These are phyloP conservation scores for Mycena galopus DNA, from an alignment of 768 basidiomycete genomes.

Conservation along the genomic window DNA sequence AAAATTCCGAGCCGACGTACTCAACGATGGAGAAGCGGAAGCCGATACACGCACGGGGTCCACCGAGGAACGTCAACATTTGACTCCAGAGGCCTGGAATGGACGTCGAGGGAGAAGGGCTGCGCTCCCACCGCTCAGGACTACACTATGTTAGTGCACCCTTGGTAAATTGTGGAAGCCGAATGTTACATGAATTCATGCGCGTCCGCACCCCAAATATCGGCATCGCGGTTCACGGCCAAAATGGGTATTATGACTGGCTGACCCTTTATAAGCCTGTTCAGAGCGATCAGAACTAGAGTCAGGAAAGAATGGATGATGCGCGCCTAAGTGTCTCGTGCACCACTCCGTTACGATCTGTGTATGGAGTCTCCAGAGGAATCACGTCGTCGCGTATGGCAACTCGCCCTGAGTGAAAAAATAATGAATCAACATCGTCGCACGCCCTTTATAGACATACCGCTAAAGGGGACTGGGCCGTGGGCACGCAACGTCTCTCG, in stretches of 20 bases:
- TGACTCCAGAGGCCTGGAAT: slow-evolving; percentile 18
- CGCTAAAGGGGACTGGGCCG: no score
- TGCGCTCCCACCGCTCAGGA: neutral
- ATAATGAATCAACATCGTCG: no score
- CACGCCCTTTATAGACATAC: no score
- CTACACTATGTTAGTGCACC: neutral
- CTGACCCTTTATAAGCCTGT: neutral
- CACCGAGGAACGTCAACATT: slow-evolving; percentile 15
- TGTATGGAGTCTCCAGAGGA: no score
- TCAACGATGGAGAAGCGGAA: slow-evolving; percentile 16
- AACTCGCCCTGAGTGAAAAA: no score
- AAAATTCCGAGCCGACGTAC: neutral
- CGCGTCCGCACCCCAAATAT: slow-evolving; percentile 12
- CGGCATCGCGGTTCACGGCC: neutral
- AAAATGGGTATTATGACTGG: neutral
- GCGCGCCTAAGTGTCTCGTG: slow-evolving; percentile 2
- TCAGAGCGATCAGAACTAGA: neutral
- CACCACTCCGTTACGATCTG: neutral
- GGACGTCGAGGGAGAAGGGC: slow-evolving; percentile 1
- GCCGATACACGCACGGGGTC: slow-evolving; percentile 16
- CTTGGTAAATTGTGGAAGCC: neutral
- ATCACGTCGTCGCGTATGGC: no score
- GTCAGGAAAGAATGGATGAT: neutral
- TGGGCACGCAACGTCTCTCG: neutral
- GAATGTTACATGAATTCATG: neutral